These are phyloP conservation scores for Phialemoniopsis sp. DNA, from an alignment of 2,329 filamentous ascomycete genomes.

Conservation along the genomic window DNA sequence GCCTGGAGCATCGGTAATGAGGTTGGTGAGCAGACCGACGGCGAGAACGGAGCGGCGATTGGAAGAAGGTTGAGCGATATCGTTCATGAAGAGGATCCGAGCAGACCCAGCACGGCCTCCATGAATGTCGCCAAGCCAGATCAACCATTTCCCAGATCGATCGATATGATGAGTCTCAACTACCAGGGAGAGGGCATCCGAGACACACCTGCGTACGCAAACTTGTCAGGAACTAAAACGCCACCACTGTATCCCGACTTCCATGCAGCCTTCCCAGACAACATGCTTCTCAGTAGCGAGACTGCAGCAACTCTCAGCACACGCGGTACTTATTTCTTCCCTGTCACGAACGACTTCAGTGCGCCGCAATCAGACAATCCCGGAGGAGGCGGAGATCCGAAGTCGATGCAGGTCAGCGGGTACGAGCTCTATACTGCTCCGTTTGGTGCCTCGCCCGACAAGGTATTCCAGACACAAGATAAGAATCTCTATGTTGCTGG, in stretches of 20 bases:
- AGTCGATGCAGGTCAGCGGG: conserved; percentile 32
- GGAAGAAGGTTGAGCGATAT: conserved; percentile 34
- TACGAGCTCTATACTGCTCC: conserved; percentile 46
- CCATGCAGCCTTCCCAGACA: conserved; percentile 37
- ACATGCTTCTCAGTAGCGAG: conserved; percentile 40
- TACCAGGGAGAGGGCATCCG: conserved; percentile 49
- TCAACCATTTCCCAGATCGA: conserved; percentile 27
- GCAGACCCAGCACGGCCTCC: conserved; percentile 35
- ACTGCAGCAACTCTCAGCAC: conserved; percentile 41
- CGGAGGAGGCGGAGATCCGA: conserved; percentile 31
- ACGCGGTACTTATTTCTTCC: conserved; percentile 48
- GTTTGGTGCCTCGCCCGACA: conserved; percentile 46
- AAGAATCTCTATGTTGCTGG: conserved; percentile 44
- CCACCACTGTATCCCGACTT: conserved; percentile 33
- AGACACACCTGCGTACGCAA: no score
- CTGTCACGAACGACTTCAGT: conserved; percentile 30
- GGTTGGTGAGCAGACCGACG: conserved; percentile 38
- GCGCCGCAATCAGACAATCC: conserved; percentile 25
- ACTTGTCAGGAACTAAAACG: no score
- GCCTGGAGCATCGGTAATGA: conserved; percentile 53
- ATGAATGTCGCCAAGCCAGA: conserved; percentile 40
- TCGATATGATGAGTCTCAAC: conserved; percentile 47
- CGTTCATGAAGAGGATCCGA: conserved; percentile 39
- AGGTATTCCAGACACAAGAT: conserved; percentile 47
- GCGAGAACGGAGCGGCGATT: conserved; percentile 19